These are phyloP conservation scores for Perkinsus marinus DNA, from an alignment of 169 alveolate genomes.

Conservation along the genomic window DNA sequence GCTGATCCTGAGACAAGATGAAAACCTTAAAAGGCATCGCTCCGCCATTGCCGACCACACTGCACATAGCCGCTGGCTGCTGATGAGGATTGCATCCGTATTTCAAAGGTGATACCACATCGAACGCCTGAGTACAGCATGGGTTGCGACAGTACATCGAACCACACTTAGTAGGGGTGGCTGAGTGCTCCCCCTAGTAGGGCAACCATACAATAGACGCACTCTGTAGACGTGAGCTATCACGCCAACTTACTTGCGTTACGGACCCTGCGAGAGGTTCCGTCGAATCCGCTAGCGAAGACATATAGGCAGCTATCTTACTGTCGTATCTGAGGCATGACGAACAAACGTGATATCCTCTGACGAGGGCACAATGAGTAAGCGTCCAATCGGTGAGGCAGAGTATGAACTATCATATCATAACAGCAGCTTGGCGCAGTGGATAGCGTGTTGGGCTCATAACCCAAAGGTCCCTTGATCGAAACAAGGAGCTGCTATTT, in stretches of 20 bases:
- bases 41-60: slow-evolving; percentile 10
- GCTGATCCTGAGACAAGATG: background rate
- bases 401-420: too few species aligned
- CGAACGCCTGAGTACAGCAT: background rate
- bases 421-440: background rate
- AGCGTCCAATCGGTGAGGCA: too few species aligned
- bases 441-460: background rate
- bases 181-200: too few species aligned
- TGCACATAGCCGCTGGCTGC: slow-evolving; percentile 29
- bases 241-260: background rate
- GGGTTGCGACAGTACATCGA: background rate
- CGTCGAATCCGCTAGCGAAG: background rate
- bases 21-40: slow-evolving; percentile 4
- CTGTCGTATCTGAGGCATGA: background rate
- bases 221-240: too few species aligned
- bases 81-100: slow-evolving; percentile 41
- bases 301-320: background rate
- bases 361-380: too few species aligned
- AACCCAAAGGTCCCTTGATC: background rate
- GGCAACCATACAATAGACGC: too few species aligned
- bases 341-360: too few species aligned
- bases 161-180: background rate
- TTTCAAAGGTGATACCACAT: background rate
- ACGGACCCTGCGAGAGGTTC: background rate
- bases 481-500: background rate